These are phyloP conservation scores for Neonectria ditissima DNA, from an alignment of 2,329 filamentous ascomycete species.

Conservation along the genomic window DNA sequence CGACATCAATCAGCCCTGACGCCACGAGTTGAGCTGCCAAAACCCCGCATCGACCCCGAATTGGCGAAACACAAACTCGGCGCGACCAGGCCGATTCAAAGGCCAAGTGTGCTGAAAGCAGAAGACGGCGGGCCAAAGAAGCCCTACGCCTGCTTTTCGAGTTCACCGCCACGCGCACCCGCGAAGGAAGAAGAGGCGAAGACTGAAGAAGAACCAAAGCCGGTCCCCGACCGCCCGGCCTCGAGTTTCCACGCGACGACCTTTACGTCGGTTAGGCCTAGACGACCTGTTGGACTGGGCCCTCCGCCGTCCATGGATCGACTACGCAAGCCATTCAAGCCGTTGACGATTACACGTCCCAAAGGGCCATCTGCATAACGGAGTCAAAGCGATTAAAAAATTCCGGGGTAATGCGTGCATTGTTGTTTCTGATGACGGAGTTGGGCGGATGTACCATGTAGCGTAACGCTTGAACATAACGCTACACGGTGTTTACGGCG, in stretches of 20 bases:
- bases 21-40: constrained; percentile 19
- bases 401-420: not conserved
- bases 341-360: constrained; percentile 63
- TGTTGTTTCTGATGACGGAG: constrained; percentile 2
- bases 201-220: constrained; percentile 41
- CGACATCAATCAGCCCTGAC: constrained; percentile 31
- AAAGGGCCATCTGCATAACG: constrained; percentile 35
- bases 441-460: constrained; percentile 5
- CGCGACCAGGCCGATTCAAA: constrained; percentile 50
- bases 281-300: constrained; percentile 59
- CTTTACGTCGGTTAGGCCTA: constrained; percentile 54
- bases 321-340: constrained; percentile 68
- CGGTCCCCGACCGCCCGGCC: constrained; percentile 49
- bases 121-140: constrained; percentile 51
- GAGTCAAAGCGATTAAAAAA: not conserved
- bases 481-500: not conserved
- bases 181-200: constrained; percentile 41
- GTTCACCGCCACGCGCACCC: constrained; percentile 60
- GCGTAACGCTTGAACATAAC: constrained; percentile 27
- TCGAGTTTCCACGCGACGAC: constrained; percentile 66
- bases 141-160: constrained; percentile 69
- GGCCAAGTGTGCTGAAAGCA: constrained; percentile 46
- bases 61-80: constrained; percentile 57
- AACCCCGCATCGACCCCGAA: constrained; percentile 45
- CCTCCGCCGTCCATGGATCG: constrained; percentile 62